Conservation (phyloP, 495 filamentous ascomycete genomes). For the Aspergillus sclerotioniger region DNA sequence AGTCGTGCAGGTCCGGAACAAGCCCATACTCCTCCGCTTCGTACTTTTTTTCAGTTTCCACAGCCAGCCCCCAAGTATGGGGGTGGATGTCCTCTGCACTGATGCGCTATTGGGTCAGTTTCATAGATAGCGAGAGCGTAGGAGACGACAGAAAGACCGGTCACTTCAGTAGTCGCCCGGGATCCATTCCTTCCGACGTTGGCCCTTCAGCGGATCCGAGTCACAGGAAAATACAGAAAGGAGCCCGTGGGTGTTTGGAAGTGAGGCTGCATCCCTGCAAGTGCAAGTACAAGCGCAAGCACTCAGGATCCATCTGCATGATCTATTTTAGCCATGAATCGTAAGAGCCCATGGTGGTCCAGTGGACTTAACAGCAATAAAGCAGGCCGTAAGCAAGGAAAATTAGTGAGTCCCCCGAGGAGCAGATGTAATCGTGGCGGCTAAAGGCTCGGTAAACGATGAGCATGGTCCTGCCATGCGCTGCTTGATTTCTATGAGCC, state of each 20-base stretch:
- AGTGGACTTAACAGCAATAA: not conserved
- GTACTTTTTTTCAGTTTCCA: not conserved
- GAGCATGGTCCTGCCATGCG: conserved; percentile 16
- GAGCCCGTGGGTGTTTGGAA: too few relatives aligned
- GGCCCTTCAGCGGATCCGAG: too few relatives aligned
- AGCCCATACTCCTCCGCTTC: not conserved
- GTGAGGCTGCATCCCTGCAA: too few relatives aligned
- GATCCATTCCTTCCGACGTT: too few relatives aligned
- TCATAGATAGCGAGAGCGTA: too few relatives aligned
- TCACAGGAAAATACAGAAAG: too few relatives aligned
- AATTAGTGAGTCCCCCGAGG: not conserved
- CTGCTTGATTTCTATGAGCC: conserved; percentile 10
- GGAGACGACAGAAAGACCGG: too few relatives aligned
- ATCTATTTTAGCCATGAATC: not conserved
- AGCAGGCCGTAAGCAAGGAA: not conserved
- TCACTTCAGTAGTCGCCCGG: too few relatives aligned
- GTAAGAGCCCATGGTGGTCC: not conserved
- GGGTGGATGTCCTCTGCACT: not conserved
- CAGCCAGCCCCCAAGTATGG: not conserved
- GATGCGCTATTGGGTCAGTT: too few relatives aligned
- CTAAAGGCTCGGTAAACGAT: not conserved
- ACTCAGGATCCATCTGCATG: too few relatives aligned
- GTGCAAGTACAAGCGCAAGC: too few relatives aligned
- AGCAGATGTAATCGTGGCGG: not conserved
- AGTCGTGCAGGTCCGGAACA: not conserved